A percentile compares a stretch with the other conserved stretches of the same genome.
Evolutionary conservation across 495 filamentous ascomycete genomes (phyloP).

Genomic region (Astrocystis sublimbata): DNA sequence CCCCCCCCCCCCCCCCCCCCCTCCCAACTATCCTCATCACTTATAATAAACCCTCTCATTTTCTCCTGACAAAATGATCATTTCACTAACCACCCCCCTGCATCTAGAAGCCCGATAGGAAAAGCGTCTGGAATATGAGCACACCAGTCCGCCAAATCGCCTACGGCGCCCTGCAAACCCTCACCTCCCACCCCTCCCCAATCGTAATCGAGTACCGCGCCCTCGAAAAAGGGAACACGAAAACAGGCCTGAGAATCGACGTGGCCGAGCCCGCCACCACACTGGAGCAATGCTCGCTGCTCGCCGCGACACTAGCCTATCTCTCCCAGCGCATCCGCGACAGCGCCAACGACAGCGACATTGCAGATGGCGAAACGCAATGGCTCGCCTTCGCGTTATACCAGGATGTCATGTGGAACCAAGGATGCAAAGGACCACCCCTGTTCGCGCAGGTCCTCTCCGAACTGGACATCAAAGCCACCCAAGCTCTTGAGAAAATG

Average conservation of each 20-base stretch:
- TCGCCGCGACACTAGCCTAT: slow-evolving; percentile 20
- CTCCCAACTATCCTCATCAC: neutral
- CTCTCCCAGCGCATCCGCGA: slow-evolving; percentile 11
- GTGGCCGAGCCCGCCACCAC: slow-evolving; percentile 24
- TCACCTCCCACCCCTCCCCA: slow-evolving; percentile 23
- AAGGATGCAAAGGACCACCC: slow-evolving; percentile 16
- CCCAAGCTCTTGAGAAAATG: no score
- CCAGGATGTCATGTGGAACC: slow-evolving; percentile 45
- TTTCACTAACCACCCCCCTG: neutral
- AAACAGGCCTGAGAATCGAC: slow-evolving; percentile 29
- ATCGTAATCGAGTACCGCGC: slow-evolving; percentile 51
- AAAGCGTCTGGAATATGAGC: slow-evolving; percentile 66
- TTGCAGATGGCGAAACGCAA: slow-evolving; percentile 19
- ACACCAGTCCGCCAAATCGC: slow-evolving; percentile 54
- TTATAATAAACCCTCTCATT: neutral
- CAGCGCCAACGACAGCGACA: no score
- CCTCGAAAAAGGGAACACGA: slow-evolving; percentile 37
- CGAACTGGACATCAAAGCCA: no score
- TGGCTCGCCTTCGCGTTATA: slow-evolving; percentile 47
- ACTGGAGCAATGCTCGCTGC: slow-evolving; percentile 21
- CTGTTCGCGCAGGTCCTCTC: slow-evolving; percentile 20
- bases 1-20: no score
- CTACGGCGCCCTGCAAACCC: slow-evolving; percentile 57
- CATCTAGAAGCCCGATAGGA: slow-evolving; percentile 21
- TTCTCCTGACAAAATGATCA: neutral